Evolutionary conservation across 2,329 filamentous ascomycete species (phyloP), one percentile per base, ranked within the genome.

Genomic region (Ophiocordyceps polyrhachis-furcata): DNA sequence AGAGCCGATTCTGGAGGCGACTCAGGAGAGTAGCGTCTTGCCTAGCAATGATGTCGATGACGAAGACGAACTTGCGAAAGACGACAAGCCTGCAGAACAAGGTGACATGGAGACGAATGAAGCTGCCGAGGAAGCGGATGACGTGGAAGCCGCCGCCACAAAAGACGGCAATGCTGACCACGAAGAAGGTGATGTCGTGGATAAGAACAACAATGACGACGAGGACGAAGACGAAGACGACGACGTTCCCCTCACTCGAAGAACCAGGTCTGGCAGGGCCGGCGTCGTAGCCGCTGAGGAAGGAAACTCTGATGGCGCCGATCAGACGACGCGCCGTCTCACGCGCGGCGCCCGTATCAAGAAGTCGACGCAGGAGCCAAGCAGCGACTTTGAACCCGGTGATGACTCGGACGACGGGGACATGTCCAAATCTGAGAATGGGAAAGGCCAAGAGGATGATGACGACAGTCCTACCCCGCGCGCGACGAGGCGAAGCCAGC

Each of bases 301-400:
- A 43, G 51, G 45, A 3, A 53, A 56, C 25, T 51, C 49, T 13
- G 53, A 57, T 8, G 49, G 51, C 13, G 55, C 53, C n/a, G 54
- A 56, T n/a, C 58, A 53, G 6, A 49, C 15, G 35, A 38, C 54
- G 23, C 63, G 70, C 21, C 70, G 71, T 6, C 56, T 74, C 41
- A 74, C 63, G 13, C 67, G 64, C 45, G 67, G 64, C 45, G 64
- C 61, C 14, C 62, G 61, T 12, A 52, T 57, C 43, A 68, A 66
- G 40, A 65, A 66, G 49, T 67, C 66, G 7, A 54, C 62, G 2
- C 66, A 72, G 46, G 73, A 77, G 47, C 68, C 66, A 5, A 76
- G 73, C 44, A 77, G 73, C 51, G 74, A 78, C 50, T 78, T 77
- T 51, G 74, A 78, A 45, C 74, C 74, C 17, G 70, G 65, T 14